Base-by-base conservation (phyloP, 768 basidiomycete genomes). In the Leccinum obscurum region DNA sequence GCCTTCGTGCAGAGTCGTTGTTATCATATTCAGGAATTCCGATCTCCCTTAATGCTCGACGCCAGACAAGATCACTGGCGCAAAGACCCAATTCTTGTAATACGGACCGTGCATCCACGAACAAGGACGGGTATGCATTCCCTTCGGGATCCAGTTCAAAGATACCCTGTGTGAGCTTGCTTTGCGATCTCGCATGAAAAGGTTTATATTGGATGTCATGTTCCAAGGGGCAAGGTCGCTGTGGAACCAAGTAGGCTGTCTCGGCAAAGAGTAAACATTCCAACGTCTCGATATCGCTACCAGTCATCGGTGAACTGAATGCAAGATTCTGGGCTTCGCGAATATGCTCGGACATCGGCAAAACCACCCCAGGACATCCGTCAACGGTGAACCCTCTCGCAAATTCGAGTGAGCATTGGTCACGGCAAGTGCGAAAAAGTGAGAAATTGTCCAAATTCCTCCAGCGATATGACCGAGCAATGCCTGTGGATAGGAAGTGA, bases 1-100 rank as follows among this genome's bases (percentile, higher is more conserved):
- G 67, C 64, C 60, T 56, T 74, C 64, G 68, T 64, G 24, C 49
- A 56, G 56, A 52, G 7, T 77, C 77, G 49, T 75, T 72, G n/a
- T 75, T 69, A 17, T 79, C 75, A 50, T 75, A 69, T 53, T 72
- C 73, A n/a, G 70, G 68, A n/a, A 66, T 64, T 50, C 63, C 59
- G 11, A 66, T 58, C 54, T 80, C 78, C 61, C 76, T 80, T 50
- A 82, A 63, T 22, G 80, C 80, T 48, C 79, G 80, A 62, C 85
- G 79, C 90, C 88, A 92, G 52, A 88, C 75, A 37, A 90, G 74
- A 64, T 92, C 88, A 41, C 85, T 78, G 52, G 87, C 90, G 63
- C 87, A 91, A 39, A 80, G 64, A 7, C 91, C 91, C 32, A 92
- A 68, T 66, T 89, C 84, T 28, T 71, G 67, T 37, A 82, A 71